Evolutionary conservation across 331 rosid genomes (phyloP).

Genomic region (Prunus yedoensis): DNA sequence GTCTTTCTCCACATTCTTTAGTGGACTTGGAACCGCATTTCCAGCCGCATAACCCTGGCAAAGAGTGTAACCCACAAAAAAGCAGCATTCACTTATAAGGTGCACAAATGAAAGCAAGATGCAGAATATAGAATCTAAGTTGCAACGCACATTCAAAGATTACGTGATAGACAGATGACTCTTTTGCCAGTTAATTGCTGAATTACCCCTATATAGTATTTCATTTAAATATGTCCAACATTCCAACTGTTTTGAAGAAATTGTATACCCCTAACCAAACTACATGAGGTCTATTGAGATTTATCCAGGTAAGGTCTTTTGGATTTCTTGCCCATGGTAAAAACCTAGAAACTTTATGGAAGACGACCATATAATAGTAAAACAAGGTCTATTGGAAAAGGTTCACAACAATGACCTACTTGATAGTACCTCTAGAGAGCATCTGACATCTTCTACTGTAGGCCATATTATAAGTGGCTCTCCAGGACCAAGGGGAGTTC

Average conservation of each 20-base stretch:
- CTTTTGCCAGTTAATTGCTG: not conserved
- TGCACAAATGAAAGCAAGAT: conserved; percentile 7
- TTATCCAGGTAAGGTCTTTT: not conserved
- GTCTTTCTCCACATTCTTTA: conserved; percentile 78
- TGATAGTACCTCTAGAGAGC: conserved; percentile 73
- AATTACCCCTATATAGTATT: not conserved
- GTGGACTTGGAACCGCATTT: conserved; percentile 80
- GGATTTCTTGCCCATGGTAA: not conserved
- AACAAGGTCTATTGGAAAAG: not conserved
- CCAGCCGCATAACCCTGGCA: conserved; percentile 91
- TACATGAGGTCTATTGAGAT: not conserved
- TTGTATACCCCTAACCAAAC: not conserved
- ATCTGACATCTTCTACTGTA: conserved; percentile 92
- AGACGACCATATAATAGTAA: not conserved
- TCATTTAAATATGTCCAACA: not conserved
- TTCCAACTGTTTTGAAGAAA: not conserved
- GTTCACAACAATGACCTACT: conserved; percentile 23
- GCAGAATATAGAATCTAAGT: not conserved
- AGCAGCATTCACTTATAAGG: not conserved
- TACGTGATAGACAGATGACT: not conserved
- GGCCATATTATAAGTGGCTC: conserved; percentile 90
- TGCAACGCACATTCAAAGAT: not conserved
- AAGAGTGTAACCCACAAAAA: conserved; percentile 11
- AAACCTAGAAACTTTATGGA: not conserved
- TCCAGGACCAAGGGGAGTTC: conserved; percentile 81